Base-by-base conservation (phyloP, 2,329 filamentous ascomycete species). In the Aspergillaceae sp. region DNA sequence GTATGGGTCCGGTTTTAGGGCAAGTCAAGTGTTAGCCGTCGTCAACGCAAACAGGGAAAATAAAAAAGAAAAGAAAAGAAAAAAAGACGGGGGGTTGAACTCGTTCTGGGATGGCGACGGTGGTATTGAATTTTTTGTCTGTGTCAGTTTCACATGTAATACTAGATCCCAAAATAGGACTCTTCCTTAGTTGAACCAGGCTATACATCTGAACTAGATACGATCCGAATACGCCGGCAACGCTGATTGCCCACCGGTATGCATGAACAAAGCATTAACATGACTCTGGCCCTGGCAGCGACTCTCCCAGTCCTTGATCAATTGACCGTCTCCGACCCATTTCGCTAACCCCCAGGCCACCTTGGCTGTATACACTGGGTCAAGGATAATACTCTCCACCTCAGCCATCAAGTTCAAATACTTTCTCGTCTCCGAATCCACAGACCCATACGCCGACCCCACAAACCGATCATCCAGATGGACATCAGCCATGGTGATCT, bases 331-430 rank as follows among this genome's bases (percentile, higher is more conserved):
- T 5, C 50, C 40, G 26, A 55, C 49, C 56, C 54, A 62, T 29
- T 58, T 49, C 45, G 57, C 50, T 53, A 62, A 54, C 27, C 59
- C 59, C 33, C 54, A 43, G n/a, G 56, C 52, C 19, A 60, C 63
- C 45, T 67, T 67, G 6, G 52, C 57, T 29, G 64, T 67, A 49
- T 67, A 67, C 7, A 67, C 63, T 3, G 64, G 64, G 40, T 67
- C 64, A 19, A 65, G 41, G 9, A 66, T 38, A 10, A 67, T 37
- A 5, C 52, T 56, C 29, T 66, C 64, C 27, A 42, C 47, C 41
- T 49, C 47, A 4, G 64, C 64, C 52, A 64, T 55, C 6, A 42
- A 42, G 5, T 53, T 41, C 33, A 66, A 34, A 3, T 53, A 38
- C 40, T 51, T 41, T 36, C 54, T 59, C 7, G 58, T 55, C 26